Evolutionary conservation across 208 protist species (phyloP), one percentile per base, ranked within the genome.

Genomic region (Zelonia costaricensis): DNA sequence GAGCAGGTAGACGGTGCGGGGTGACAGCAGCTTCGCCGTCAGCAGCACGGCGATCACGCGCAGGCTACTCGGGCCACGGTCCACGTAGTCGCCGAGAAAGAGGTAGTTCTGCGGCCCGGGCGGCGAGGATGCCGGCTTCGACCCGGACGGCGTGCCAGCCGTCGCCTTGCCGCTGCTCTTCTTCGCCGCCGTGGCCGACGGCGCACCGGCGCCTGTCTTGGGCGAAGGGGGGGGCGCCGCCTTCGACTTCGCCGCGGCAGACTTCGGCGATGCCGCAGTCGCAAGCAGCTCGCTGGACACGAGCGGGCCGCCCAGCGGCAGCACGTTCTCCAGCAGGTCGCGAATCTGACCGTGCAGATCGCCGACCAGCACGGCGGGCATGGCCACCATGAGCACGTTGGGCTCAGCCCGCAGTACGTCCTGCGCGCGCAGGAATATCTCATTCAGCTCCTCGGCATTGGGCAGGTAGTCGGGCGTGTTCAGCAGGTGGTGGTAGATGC

Each of bases 11-110:
- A 99, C 98, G 51, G 97, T 98, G 44, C 98, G 80, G 16, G 98
- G 98, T 47, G 98, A 98, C 42, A 98, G 88, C 59, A 99, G 82
- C 75, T 99, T 99, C 57, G 98, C 98, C 9, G 96, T 91, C 44
- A 98, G 93, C 16, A 98, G 83, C 20, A 98, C 66, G 23, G 75
- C 81, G n/a, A 97, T 56, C 22, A 97, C 98, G 68, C 98, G 97
- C 16, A 99, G 77, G 35, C 84, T 96, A 47, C 98, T 88, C 42
- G 97, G 88, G 10, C 99, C 99, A 71, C 98, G 93, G 69, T 99
- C 99, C 5, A 99, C 98, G 74, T 99, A 99, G 70, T 99, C 98
- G 12, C 98, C 99, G 0, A 99, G 84, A 78, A 99, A 99, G 1
- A 99, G 77, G 64, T 99, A 99, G 86, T 94, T 54, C 80, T 80